A percentile compares a stretch with the other conserved stretches of the same genome.
These are phyloP conservation scores for Cochlearia excelsa DNA, from an alignment of 345 rosid genomes.

Conservation along the genomic window DNA sequence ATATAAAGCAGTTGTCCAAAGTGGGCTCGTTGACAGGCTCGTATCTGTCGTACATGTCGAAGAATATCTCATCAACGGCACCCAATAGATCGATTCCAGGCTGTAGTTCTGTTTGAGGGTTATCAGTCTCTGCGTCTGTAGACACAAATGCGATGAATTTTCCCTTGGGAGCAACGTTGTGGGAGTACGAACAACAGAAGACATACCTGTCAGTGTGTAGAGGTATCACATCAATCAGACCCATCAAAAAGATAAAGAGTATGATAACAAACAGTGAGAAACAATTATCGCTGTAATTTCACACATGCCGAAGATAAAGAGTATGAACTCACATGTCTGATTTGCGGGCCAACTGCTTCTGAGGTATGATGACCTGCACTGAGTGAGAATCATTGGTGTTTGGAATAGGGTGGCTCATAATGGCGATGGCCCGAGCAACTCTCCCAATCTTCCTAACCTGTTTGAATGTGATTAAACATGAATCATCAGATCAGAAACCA, in stretches of 20 bases:
- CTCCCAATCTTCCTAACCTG: constrained; percentile 84
- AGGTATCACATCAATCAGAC: too few relatives aligned
- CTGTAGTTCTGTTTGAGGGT: constrained; percentile 77
- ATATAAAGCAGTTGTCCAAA: constrained; percentile 76
- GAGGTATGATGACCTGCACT: constrained; percentile 88
- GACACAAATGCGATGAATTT: constrained; percentile 90
- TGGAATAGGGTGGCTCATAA: constrained; percentile 95
- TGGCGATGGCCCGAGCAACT: constrained; percentile 94
- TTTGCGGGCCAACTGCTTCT: constrained; percentile 89
- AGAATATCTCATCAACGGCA: constrained; percentile 75
- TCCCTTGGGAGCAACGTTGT: constrained; percentile 89
- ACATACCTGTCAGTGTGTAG: constrained; percentile 59
- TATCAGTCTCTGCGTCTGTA: constrained; percentile 85
- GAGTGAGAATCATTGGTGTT: constrained; percentile 81
- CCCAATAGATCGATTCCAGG: constrained; percentile 80
- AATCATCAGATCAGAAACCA: constrained; percentile 14
- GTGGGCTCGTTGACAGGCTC: constrained; percentile 51
- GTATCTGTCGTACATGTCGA: constrained; percentile 76
- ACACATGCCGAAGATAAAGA: background rate
- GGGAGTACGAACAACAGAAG: constrained; percentile 92
- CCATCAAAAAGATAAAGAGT: too few relatives aligned
- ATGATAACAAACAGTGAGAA: background rate
- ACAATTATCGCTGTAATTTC: background rate
- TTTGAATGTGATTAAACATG: constrained; percentile 19
- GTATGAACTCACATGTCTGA: constrained; percentile 66